Evolutionary conservation across 176 grass and related monocot genomes (phyloP).

Genomic region (Urochloa ruziziensis): DNA sequence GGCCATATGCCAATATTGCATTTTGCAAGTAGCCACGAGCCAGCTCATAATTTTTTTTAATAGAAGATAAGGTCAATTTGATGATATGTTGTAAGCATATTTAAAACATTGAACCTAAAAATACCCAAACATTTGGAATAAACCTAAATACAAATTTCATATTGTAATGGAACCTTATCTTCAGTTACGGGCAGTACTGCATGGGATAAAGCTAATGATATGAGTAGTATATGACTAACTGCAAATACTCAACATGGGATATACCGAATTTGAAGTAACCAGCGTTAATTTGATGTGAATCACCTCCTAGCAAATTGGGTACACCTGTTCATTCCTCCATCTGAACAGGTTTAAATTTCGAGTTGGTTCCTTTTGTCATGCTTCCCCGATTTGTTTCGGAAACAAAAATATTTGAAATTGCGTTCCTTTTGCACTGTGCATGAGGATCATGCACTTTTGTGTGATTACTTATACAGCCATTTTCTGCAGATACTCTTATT

Average conservation of each 20-base stretch:
- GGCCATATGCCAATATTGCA: not conserved
- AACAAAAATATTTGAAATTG: constrained; percentile 3
- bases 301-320: not conserved
- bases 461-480: not conserved
- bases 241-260: not conserved
- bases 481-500: constrained; percentile 16
- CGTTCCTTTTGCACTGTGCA: not conserved
- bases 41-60: not conserved
- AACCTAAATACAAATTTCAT: not conserved
- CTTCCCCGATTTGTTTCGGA: constrained; percentile 11
- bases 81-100: not conserved
- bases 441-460: not conserved
- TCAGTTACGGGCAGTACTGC: not conserved
- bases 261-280: not conserved
- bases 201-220: not conserved
- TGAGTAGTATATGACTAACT: not conserved
- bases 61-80: not conserved
- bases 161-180: not conserved
- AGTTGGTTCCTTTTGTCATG: not conserved
- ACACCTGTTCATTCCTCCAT: not conserved
- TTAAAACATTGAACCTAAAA: not conserved
- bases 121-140: too few relatives aligned
- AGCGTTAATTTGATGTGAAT: not conserved
- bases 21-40: not conserved
- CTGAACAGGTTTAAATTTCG: not conserved